phyloP scores from a whole-genome alignment of 2,329 filamentous ascomycete genomes.

The Venturia pyrina region DNA sequence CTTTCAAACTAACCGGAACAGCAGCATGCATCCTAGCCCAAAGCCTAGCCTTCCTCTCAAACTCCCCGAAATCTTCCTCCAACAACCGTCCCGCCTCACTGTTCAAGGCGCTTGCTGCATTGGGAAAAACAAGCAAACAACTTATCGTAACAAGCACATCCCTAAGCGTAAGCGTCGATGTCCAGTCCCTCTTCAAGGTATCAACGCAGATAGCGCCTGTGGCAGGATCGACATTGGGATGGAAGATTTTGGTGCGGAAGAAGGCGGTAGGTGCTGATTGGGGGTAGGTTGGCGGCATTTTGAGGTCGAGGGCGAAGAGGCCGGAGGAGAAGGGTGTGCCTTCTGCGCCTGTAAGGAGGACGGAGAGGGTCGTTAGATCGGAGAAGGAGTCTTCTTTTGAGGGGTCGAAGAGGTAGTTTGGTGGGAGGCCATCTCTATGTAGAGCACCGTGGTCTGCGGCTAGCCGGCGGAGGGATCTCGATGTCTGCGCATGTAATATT shows the following conservation, averaged over 20 bases:
- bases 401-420: slow-evolving; percentile 50
- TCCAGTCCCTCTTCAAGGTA: slow-evolving; percentile 55
- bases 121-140: slow-evolving; percentile 53
- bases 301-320: slow-evolving; percentile 49
- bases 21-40: slow-evolving; percentile 54
- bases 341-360: slow-evolving; percentile 49
- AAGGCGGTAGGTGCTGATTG: slow-evolving; percentile 44
- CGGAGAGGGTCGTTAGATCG: slow-evolving; percentile 47
- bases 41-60: slow-evolving; percentile 46
- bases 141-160: slow-evolving; percentile 51
- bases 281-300: slow-evolving; percentile 49
- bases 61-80: slow-evolving; percentile 49
- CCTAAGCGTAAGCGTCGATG: slow-evolving; percentile 44
- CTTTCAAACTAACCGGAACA: slow-evolving; percentile 36
- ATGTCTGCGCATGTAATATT: slow-evolving; percentile 27
- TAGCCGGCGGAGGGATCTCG: slow-evolving; percentile 45
- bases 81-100: slow-evolving; percentile 48
- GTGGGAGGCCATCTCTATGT: slow-evolving; percentile 45
- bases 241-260: slow-evolving; percentile 53
- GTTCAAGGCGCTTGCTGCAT: slow-evolving; percentile 54
- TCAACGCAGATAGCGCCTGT: slow-evolving; percentile 54
- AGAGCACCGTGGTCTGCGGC: slow-evolving; percentile 49
- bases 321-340: slow-evolving; percentile 51
- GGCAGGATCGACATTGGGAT: slow-evolving; percentile 54
- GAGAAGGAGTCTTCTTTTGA: slow-evolving; percentile 26